These are phyloP conservation scores for Pseudozyma pruni DNA, from an alignment of 1,284 basidiomycete species.

Conservation along the genomic window DNA sequence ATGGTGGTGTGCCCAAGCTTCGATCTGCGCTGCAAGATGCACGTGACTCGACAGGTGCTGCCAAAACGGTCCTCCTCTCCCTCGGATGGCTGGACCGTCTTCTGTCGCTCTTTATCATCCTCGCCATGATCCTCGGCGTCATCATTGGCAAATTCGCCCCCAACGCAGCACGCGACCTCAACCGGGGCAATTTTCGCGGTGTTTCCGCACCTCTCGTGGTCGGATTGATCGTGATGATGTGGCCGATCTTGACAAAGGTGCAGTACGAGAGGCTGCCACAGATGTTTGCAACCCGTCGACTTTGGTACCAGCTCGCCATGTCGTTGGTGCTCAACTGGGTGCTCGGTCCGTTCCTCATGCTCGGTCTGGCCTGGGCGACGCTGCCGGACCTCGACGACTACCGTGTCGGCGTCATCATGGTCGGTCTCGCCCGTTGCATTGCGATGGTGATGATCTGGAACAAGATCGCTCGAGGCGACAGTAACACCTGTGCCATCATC, in stretches of 20 bases:
- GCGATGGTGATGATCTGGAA: conserved; percentile 71
- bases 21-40: conserved; percentile 49
- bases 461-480: conserved; percentile 79
- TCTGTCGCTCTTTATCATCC: conserved; percentile 77
- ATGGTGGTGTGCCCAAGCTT: conserved; percentile 48
- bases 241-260: conserved; percentile 79
- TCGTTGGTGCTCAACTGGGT: conserved; percentile 85
- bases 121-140: conserved; percentile 83
- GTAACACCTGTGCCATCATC: conserved; percentile 79
- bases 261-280: conserved; percentile 78
- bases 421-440: conserved; percentile 73
- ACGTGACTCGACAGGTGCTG: conserved; percentile 35
- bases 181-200: conserved; percentile 64
- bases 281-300: conserved; percentile 72
- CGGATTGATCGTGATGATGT: conserved; percentile 84
- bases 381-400: conserved; percentile 74
- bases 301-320: conserved; percentile 79
- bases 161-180: conserved; percentile 51
- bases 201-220: conserved; percentile 64
- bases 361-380: conserved; percentile 84
- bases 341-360: conserved; percentile 80
- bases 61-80: conserved; percentile 49
- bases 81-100: conserved; percentile 75
- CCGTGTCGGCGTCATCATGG: conserved; percentile 73
- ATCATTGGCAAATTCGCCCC: conserved; percentile 74